Evolutionary conservation across 1,284 basidiomycete genomes (phyloP), one percentile per base, ranked within the genome.

Genomic region (Lentinula novae-zelandiae): DNA sequence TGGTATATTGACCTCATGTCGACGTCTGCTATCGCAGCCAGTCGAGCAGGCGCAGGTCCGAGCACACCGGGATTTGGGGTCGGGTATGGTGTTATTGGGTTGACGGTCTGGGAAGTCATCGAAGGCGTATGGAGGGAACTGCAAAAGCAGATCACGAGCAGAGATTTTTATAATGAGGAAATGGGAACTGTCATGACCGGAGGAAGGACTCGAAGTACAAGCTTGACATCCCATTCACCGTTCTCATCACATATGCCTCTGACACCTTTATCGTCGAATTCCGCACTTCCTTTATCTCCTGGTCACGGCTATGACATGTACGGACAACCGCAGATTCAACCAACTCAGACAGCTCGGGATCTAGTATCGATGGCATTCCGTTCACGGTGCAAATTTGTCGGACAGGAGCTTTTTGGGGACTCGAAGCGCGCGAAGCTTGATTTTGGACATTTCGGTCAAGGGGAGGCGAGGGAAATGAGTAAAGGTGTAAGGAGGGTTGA

Each of bases 61-160:
- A 31, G 49, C 5, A 15, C 27, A 12, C 22, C 31, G n/a, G 31
- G 31, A 15, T 12, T 33, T 13, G 49, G 49, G 12, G 53, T 54
- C 38, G 53, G 53, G 13, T 15, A 13, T 15, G 54, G 54, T 12
- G 42, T 34, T 15, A 13, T 56, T n/a, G 86, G 83, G 9, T 75
- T 86, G 48, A 86, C 83, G 3, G 70, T 87, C 2, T 72, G 72
- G 49, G 84, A 87, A 57, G 70, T 87, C 34, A 76, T 87, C 60
- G 62, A 64, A 0, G 73, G 75, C 54, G 65, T 78, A 31, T 66
- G 69, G 58, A 65, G 67, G 36, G 68, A 69, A 34, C 58, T 70
- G 1, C 63, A 68, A 58, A 68, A 60, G 22, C 72, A 63, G 2
- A 76, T 79, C 10, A 42, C 53, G n/a, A 50, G 38, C 53, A 65